A percentile compares a stretch with the other conserved stretches of the same genome.
These are phyloP conservation scores for Magnusiomyces fungicola DNA, from an alignment of 1,139 yeast species.

Conservation along the genomic window DNA sequence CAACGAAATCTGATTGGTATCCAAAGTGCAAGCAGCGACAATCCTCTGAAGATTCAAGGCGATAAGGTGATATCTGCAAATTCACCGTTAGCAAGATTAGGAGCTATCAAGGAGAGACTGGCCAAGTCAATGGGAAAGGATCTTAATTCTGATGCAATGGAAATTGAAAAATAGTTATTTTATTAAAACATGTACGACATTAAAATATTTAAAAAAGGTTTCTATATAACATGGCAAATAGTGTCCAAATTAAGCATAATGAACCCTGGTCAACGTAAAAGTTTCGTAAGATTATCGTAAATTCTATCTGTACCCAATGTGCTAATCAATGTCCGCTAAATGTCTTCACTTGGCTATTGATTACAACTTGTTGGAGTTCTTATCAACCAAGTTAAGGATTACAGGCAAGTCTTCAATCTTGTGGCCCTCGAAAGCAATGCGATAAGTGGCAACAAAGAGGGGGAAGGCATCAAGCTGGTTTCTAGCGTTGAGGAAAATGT, in stretches of 20 bases:
- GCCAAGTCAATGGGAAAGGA: slow-evolving; percentile 2
- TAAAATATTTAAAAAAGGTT: not conserved
- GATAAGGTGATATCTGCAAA: not conserved
- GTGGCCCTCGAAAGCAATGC: slow-evolving; percentile 60
- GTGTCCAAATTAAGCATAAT: no score
- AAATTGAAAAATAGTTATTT: not conserved
- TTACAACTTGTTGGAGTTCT: no score
- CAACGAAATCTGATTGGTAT: not conserved
- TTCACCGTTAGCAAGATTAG: slow-evolving; percentile 2
- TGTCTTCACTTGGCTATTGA: not conserved
- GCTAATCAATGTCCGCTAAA: not conserved
- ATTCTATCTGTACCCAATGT: no score
- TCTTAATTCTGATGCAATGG: not conserved
- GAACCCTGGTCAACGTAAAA: no score
- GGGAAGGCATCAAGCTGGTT: slow-evolving; percentile 70
- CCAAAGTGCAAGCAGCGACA: not conserved
- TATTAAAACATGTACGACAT: not conserved
- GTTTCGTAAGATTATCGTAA: no score
- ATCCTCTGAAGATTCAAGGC: not conserved
- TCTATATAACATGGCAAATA: no score
- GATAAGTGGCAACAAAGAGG: slow-evolving; percentile 76
- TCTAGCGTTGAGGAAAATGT: slow-evolving; percentile 63
- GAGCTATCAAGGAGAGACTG: not conserved
- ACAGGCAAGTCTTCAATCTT: slow-evolving; percentile 28
- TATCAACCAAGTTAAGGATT: slow-evolving; percentile 25